A percentile compares a stretch with the other conserved stretches of the same genome.
These are phyloP conservation scores for Psilocybe cubensis DNA, from an alignment of 768 basidiomycete genomes.

Conservation along the genomic window DNA sequence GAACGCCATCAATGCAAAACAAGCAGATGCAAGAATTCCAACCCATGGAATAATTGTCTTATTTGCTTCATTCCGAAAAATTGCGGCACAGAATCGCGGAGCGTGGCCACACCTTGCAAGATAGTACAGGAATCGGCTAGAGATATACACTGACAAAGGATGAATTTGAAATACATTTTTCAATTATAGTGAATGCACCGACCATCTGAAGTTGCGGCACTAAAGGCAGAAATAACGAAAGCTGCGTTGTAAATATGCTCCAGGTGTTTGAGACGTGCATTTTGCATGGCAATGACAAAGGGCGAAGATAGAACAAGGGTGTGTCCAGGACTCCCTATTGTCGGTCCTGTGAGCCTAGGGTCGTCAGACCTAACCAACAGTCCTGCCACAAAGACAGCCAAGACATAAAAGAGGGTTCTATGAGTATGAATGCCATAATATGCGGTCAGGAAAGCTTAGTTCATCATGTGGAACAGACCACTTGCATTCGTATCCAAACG, in stretches of 20 bases:
- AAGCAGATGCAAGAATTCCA: conserved; percentile 17
- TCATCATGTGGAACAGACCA: conserved; percentile 9
- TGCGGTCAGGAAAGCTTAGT: background rate
- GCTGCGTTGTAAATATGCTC: conserved; percentile 39
- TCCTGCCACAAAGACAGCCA: conserved; percentile 35
- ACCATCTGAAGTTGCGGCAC: conserved; percentile 21
- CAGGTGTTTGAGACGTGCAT: conserved; percentile 50
- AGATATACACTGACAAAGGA: conserved; percentile 13
- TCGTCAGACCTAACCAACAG: conserved; percentile 43
- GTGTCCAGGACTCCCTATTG: conserved; percentile 25
- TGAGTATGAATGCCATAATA: conserved; percentile 2
- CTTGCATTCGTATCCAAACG: conserved; percentile 24
- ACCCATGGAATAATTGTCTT: conserved; percentile 17
- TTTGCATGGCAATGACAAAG: conserved; percentile 48
- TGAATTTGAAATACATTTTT: background rate
- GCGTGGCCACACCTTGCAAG: conserved; percentile 18
- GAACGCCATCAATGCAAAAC: conserved; percentile 16
- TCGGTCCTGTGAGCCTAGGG: conserved; percentile 21
- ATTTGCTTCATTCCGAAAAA: conserved; percentile 8
- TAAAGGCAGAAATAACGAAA: conserved; percentile 21
- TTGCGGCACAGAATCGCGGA: conserved; percentile 15
- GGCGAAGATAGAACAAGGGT: conserved; percentile 28
- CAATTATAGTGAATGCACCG: background rate
- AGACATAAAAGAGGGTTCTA: conserved; percentile 32
- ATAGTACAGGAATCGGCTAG: conserved; percentile 19